These are phyloP conservation scores for Drosera spatulata DNA, from an alignment of 179 eudicot genomes.

Conservation along the genomic window DNA sequence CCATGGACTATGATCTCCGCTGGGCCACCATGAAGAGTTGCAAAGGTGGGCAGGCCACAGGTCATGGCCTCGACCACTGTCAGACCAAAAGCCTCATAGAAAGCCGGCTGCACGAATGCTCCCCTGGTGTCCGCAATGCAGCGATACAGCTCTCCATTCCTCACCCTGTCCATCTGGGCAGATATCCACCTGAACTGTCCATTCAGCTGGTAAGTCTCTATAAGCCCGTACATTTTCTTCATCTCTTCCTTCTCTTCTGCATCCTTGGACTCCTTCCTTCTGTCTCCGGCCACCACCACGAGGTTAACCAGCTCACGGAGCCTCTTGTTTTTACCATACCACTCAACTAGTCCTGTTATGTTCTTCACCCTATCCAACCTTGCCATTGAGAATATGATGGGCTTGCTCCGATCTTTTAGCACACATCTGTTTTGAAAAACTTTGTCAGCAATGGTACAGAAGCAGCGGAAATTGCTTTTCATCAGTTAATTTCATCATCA, in stretches of 20 bases:
- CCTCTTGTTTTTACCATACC: conserved; percentile 45
- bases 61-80: conserved; percentile 85
- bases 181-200: conserved; percentile 67
- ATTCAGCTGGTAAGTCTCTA: conserved; percentile 40
- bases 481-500: too few species aligned
- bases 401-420: conserved; percentile 61
- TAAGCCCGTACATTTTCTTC: conserved; percentile 65
- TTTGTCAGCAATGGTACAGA: conserved; percentile 28
- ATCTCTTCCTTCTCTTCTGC: conserved; percentile 67
- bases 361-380: conserved; percentile 77
- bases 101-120: conserved; percentile 44
- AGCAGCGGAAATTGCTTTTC: too few species aligned
- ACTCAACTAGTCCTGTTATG: conserved; percentile 68
- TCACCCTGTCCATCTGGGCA: conserved; percentile 60
- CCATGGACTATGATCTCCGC: conserved; percentile 62
- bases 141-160: conserved; percentile 78
- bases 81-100: conserved; percentile 45
- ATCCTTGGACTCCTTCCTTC: conserved; percentile 56
- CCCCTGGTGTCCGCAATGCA: conserved; percentile 76
- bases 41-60: conserved; percentile 76
- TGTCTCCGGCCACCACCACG: conserved; percentile 63
- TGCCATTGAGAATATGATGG: conserved; percentile 76
- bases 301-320: conserved; percentile 54
- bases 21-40: conserved; percentile 77
- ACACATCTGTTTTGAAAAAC: conserved; percentile 9